Conservation (phyloP, 2,329 filamentous ascomycete genomes). For the Aspergillus costaricaensis region DNA sequence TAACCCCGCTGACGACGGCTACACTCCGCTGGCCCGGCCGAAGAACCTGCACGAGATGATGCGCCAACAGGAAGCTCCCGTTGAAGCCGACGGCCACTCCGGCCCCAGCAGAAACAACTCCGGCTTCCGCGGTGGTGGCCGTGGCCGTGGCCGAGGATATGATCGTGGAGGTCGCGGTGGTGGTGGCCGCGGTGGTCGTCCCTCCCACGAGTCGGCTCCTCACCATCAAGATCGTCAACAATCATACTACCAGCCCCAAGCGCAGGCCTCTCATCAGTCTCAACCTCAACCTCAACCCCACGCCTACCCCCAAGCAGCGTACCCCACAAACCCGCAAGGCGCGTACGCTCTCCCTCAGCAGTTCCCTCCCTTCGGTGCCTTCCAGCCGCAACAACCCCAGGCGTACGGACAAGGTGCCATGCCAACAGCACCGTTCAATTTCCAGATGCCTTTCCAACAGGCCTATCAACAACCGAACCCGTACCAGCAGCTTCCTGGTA, state of each 20-base stretch:
- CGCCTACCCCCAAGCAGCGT: conserved; percentile 14
- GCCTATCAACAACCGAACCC: conserved; percentile 48
- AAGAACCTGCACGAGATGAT: conserved; percentile 60
- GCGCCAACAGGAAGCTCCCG: conserved; percentile 40
- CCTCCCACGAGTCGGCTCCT: conserved; percentile 27
- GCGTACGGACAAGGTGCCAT: conserved; percentile 28
- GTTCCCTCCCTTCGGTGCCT: conserved; percentile 29
- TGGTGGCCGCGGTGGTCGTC: conserved; percentile 40
- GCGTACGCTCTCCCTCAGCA: conserved; percentile 31
- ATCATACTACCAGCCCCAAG: conserved; percentile 24
- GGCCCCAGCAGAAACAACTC: conserved; percentile 30
- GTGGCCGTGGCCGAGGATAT: conserved; percentile 48
- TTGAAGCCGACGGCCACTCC: conserved; percentile 34
- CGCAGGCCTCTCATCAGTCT: not conserved
- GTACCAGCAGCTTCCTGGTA: conserved; percentile 40
- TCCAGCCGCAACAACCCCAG: conserved; percentile 35
- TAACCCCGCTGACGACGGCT: conserved; percentile 55
- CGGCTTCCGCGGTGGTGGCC: conserved; percentile 47
- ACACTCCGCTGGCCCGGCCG: conserved; percentile 70
- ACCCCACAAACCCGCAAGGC: conserved; percentile 22
- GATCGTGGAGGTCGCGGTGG: conserved; percentile 44
- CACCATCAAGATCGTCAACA: conserved; percentile 31
- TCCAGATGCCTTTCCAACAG: conserved; percentile 45
- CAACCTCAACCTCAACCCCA: conserved; percentile 22
- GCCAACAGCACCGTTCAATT: conserved; percentile 35